phyloP scores from a whole-genome alignment of 2,329 filamentous ascomycete species.

The Pestalotiopsis sp. region DNA sequence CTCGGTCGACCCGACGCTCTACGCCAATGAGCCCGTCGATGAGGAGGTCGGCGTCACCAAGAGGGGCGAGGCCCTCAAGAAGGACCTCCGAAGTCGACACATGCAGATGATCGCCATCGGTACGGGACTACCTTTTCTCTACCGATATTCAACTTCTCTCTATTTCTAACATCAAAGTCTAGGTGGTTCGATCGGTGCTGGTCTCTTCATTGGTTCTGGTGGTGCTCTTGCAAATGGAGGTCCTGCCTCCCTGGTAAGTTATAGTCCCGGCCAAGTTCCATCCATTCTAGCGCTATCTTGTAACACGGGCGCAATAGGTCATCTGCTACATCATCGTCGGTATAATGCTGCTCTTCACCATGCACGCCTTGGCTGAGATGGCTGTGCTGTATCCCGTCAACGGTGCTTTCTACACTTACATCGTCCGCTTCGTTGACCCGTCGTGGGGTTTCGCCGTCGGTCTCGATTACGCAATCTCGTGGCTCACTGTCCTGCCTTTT shows the following conservation, averaged over 20 bases:
- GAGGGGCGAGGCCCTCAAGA: conserved; percentile 35
- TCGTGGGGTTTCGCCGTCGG: conserved; percentile 59
- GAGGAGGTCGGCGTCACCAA: conserved; percentile 39
- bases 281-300: not conserved
- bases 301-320: conserved; percentile 24
- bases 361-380: conserved; percentile 63
- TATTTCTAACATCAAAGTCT: conserved; percentile 1
- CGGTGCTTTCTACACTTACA: conserved; percentile 65
- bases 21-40: conserved; percentile 26
- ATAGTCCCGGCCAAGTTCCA: not conserved
- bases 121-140: conserved; percentile 22
- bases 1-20: conserved; percentile 19
- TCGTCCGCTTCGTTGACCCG: conserved; percentile 63
- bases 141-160: not conserved
- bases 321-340: conserved; percentile 59
- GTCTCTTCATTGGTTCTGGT: conserved; percentile 73
- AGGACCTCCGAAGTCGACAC: conserved; percentile 40
- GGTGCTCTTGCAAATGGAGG: conserved; percentile 62
- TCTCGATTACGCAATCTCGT: conserved; percentile 54
- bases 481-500: conserved; percentile 53
- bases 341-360: conserved; percentile 59
- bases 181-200: conserved; percentile 51
- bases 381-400: conserved; percentile 63
- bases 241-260: conserved; percentile 47
- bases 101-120: conserved; percentile 52